Conservation (phyloP, 805 yeast species). For the Ogataea corticis region DNA sequence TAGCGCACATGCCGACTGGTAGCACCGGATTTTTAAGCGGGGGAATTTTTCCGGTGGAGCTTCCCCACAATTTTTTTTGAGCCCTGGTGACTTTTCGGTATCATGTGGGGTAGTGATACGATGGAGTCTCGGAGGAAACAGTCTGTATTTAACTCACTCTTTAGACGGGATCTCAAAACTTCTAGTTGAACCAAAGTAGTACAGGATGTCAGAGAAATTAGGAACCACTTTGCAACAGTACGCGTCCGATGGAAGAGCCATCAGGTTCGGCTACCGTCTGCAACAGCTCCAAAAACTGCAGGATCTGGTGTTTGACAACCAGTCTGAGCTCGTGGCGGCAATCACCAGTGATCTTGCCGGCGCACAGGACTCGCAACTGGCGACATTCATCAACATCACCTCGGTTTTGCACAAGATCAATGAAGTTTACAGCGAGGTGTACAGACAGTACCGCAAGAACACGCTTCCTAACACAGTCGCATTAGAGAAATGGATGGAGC, state of each 20-base stretch:
- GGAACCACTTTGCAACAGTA: constrained; percentile 5
- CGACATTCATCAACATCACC: constrained; percentile 4
- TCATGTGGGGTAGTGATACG: constrained; percentile 4
- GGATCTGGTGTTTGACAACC: constrained; percentile 10
- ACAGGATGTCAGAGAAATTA: neutral
- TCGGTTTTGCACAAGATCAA: constrained; percentile 3
- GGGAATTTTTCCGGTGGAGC: constrained; percentile 5
- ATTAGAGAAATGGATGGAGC: constrained; percentile 10
- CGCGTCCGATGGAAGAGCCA: constrained; percentile 11
- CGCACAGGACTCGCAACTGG: neutral
- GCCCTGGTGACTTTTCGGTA: neutral
- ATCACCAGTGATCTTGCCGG: constrained; percentile 2
- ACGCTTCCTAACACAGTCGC: constrained; percentile 4
- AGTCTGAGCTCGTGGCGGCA: constrained; percentile 1
- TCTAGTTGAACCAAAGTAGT: too few species aligned
- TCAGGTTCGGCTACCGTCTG: constrained; percentile 9
- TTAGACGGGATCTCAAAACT: too few species aligned
- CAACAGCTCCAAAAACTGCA: constrained; percentile 9
- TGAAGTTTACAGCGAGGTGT: neutral
- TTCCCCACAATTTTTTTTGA: too few species aligned
- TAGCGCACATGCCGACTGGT: too few species aligned
- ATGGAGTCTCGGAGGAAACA: too few species aligned
- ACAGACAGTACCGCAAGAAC: constrained; percentile 1
- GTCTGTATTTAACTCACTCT: too few species aligned
- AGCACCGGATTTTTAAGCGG: too few species aligned